These are phyloP conservation scores for Prunus yedoensis DNA, from an alignment of 331 rosid genomes.

Conservation along the genomic window DNA sequence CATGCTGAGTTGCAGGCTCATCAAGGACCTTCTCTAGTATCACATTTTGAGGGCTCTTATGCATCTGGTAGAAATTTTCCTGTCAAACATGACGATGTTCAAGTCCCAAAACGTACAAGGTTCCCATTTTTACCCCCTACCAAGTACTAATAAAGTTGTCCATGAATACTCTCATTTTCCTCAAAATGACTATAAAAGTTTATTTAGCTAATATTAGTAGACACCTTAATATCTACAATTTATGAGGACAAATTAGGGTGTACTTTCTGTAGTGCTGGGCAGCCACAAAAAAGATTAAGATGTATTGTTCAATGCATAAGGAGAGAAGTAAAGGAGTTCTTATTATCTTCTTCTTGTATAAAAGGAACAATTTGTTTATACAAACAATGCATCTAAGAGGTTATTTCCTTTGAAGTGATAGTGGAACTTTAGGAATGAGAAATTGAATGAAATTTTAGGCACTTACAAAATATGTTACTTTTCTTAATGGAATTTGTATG, in stretches of 20 bases:
- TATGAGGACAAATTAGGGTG: background rate
- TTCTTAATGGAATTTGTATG: background rate
- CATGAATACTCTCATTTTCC: slow-evolving; percentile 27
- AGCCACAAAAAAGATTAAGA: background rate
- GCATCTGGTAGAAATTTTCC: slow-evolving; percentile 37
- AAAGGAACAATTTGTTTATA: background rate
- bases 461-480: background rate
- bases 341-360: background rate
- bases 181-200: slow-evolving; percentile 46
- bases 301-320: background rate
- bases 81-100: slow-evolving; percentile 32
- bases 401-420: background rate
- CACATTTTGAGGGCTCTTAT: slow-evolving; percentile 35
- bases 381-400: background rate
- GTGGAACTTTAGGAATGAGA: background rate
- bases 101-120: slow-evolving; percentile 53
- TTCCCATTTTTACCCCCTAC: slow-evolving; percentile 43
- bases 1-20: slow-evolving; percentile 25
- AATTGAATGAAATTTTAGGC: background rate
- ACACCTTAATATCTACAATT: slow-evolving; percentile 4
- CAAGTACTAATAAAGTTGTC: slow-evolving; percentile 15
- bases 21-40: slow-evolving; percentile 36
- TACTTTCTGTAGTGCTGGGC: slow-evolving; percentile 4
- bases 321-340: background rate
- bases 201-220: background rate